phyloP scores from a whole-genome alignment of 2,329 filamentous ascomycete species.

The Claviceps sp. region DNA sequence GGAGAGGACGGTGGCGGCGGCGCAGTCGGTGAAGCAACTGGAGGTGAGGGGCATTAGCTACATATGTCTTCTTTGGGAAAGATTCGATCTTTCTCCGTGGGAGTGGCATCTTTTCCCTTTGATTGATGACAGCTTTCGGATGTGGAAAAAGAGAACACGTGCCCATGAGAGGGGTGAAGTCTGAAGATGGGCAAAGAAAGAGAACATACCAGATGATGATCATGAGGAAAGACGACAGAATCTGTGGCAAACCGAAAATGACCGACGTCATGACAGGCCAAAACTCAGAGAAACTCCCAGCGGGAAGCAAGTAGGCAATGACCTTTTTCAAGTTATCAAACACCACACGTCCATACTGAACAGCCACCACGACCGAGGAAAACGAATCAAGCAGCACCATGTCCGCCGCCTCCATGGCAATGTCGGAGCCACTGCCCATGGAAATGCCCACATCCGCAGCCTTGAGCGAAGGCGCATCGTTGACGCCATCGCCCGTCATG shows the following conservation, averaged over 20 bases:
- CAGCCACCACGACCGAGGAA: constrained; percentile 56
- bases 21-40: constrained; percentile 64
- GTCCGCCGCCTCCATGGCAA: constrained; percentile 67
- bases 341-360: constrained; percentile 61
- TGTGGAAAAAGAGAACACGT: too few species aligned
- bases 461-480: constrained; percentile 70
- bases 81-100: not conserved
- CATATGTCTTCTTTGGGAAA: not conserved
- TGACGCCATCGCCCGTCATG: constrained; percentile 81
- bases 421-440: constrained; percentile 67
- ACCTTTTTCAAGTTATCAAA: constrained; percentile 68
- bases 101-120: too few species aligned
- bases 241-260: constrained; percentile 58
- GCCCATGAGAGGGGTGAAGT: too few species aligned
- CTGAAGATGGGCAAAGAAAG: not conserved
- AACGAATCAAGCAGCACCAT: constrained; percentile 73
- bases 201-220: constrained; percentile 43
- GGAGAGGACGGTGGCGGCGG: constrained; percentile 57
- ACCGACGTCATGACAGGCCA: constrained; percentile 65
- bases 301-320: constrained; percentile 58
- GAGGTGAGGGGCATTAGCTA: not conserved
- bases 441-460: constrained; percentile 75
- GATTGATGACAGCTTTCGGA: too few species aligned
- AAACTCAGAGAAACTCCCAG: constrained; percentile 63
- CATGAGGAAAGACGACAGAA: constrained; percentile 62